Evolutionary conservation across 495 filamentous ascomycete genomes (phyloP), one percentile per base, ranked within the genome.

Genomic region (Bathelium albidoporum): DNA sequence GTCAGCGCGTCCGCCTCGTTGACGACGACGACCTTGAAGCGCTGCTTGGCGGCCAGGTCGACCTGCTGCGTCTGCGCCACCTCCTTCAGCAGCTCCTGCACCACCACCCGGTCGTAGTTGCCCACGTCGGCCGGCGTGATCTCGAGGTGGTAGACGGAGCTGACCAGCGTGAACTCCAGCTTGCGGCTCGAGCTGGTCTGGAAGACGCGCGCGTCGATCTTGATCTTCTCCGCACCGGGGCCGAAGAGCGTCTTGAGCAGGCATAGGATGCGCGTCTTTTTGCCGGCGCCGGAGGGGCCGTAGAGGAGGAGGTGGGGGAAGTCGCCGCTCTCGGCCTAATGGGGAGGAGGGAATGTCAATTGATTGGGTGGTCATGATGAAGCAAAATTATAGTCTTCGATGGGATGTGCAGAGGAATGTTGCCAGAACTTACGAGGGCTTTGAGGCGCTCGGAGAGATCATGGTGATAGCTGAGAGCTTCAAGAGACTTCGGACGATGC

Each of bases 21-120:
- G 79, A 98, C 96, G 39, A 98, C 91, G 1, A 98, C 95, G 14
- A 98, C 90, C 78, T 98, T 98, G 79, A 98, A 98, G 52, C 85
- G 82, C 73, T 98, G 94, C 71, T 85, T 88, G 31, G 95, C 94
- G 7, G 82, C 75, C 62, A 89, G 81, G 73, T 98, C 94, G 16
- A 98, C 95, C 75, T 97, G 95, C 75, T 97, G 95, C 29, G 94
- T 98, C 75, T 98, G 94, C 36, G 95, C 94, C 11, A 97, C 91
- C 75, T 98, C 94, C 74, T 98, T 98, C 32, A 98, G 82, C 45
- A 98, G 79, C 73, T 96, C 93, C 72, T 97, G 95, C 16, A 98
- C 77, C 11, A 98, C 92, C 1, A 98, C 95, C 58, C 94, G 82
- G 74, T 98, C 94, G 69, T 95, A 95, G 70, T 85, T 92, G 58